Evolutionary conservation across 352 stramenopile species (phyloP), one percentile per base, ranked within the genome.

Genomic region (Globisporangium barbulae): DNA sequence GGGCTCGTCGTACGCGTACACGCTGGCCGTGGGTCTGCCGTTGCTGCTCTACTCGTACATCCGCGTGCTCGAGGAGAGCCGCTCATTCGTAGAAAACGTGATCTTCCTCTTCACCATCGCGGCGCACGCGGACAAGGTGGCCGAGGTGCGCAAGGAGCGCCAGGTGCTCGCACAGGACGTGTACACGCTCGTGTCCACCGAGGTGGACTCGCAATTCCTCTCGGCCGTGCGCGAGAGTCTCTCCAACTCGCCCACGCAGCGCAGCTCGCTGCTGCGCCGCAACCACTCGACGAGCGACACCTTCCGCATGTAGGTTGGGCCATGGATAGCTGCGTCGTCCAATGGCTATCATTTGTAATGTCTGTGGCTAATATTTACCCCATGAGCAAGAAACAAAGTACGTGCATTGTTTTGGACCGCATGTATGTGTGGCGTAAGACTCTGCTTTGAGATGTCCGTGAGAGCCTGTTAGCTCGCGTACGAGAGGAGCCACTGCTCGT

Each of bases 21-120:
- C 63, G 19, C 64, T 93, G 42, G 78, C 79, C 1, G 61, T 91
- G 19, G 73, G 72, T 0, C 65, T 93, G 4, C 83, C 83, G 3
- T 30, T 93, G 53, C 70, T 91, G 37, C 71, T 93, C 33, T 91
- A 91, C 59, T 90, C 79, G 59, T 81, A 90, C 69, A 93, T 90
- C 60, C 80, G 78, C 41, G 81, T 93, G 60, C 61, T 93, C 1
- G 83, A 91, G 71, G 83, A 93, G 61, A 83, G 83, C 52, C 81
- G 83, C 15, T 84, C 81, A n/a, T 78, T 91, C 49, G 65, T 82
- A n/a, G 81, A 93, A 57, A 90, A 90, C 53, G 79, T 93, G 30
- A 72, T 75, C 28, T 93, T 90, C 69, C 72, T 91, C 39, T 88
- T 88, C 63, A 89, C 81, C 67, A 87, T 91, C 59, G 73, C 83